Percentiles rank a stretch among this genome's conserved stretches.
phyloP scores from a whole-genome alignment of 805 yeast species.

The Suhomyces pyralidae region DNA sequence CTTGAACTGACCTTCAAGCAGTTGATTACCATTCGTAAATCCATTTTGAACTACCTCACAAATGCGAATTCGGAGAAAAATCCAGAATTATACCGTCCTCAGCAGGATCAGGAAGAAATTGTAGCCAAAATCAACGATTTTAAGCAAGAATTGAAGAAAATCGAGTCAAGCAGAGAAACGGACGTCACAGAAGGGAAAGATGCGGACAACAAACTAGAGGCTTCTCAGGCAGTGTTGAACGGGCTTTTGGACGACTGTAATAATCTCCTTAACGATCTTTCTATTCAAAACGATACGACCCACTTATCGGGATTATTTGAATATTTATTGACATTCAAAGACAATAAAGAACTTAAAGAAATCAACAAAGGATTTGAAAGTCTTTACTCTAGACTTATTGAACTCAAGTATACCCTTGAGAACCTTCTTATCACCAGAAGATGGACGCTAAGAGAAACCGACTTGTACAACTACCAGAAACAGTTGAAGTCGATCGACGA shows the following conservation, averaged over 20 bases:
- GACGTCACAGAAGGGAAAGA: slow-evolving; percentile 38
- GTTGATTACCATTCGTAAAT: slow-evolving; percentile 62
- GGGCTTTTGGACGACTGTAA: slow-evolving; percentile 84
- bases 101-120: slow-evolving; percentile 5
- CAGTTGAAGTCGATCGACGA: slow-evolving; percentile 72
- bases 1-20: slow-evolving; percentile 49
- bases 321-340: slow-evolving; percentile 23
- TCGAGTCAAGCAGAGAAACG: slow-evolving; percentile 44
- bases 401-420: slow-evolving; percentile 71
- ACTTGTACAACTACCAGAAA: slow-evolving; percentile 79
- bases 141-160: slow-evolving; percentile 23
- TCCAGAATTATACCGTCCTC: neutral
- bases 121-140: slow-evolving; percentile 16
- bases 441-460: slow-evolving; percentile 97
- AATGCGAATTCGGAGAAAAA: neutral
- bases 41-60: slow-evolving; percentile 44
- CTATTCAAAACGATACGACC: slow-evolving; percentile 38
- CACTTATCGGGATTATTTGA: slow-evolving; percentile 23
- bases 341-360: slow-evolving; percentile 35
- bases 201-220: slow-evolving; percentile 19
- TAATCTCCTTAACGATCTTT: slow-evolving; percentile 66
- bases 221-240: slow-evolving; percentile 51
- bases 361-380: slow-evolving; percentile 34
- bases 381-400: slow-evolving; percentile 61
- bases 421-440: slow-evolving; percentile 86